Conservation (phyloP, 768 basidiomycete species). For the Gloeophyllum trabeum region DNA sequence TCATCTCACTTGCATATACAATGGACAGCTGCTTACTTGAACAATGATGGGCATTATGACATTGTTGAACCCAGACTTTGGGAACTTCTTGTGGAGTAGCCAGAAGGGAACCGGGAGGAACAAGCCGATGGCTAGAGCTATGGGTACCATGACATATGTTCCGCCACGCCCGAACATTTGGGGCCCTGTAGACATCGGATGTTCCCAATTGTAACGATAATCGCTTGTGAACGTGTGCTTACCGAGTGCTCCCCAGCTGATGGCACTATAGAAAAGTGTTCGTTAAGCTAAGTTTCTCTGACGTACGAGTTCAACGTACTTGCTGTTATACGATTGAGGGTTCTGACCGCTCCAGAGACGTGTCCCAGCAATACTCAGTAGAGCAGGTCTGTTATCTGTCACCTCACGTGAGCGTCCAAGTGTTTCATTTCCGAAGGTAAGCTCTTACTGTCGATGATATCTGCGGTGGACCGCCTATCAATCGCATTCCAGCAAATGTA, state of each 20-base stretch:
- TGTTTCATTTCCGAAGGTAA: too few species aligned
- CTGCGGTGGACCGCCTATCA: background rate
- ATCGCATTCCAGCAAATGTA: background rate
- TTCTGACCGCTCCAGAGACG: slow-evolving; percentile 22
- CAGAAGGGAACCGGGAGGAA: slow-evolving; percentile 23
- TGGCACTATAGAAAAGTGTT: slow-evolving; percentile 7
- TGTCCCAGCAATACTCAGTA: slow-evolving; percentile 18
- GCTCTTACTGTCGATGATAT: slow-evolving; percentile 7
- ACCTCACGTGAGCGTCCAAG: too few species aligned
- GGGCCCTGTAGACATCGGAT: slow-evolving; percentile 17
- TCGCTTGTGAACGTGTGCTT: slow-evolving; percentile 3
- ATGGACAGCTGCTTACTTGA: slow-evolving; percentile 9
- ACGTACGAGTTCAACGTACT: too few species aligned
- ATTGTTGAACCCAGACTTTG: slow-evolving; percentile 15
- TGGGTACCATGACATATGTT: slow-evolving; percentile 16
- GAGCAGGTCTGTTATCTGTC: slow-evolving; percentile 12
- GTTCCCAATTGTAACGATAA: slow-evolving; percentile 3
- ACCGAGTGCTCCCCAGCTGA: slow-evolving; percentile 21
- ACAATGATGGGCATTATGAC: slow-evolving; percentile 16
- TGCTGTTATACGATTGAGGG: slow-evolving; percentile 18
- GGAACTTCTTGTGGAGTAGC: slow-evolving; percentile 17
- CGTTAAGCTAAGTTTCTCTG: too few species aligned
- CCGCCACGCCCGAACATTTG: slow-evolving; percentile 18
- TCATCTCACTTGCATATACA: too few species aligned
- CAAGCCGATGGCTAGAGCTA: slow-evolving; percentile 18